These are phyloP conservation scores for Rhynchosporium graminicola DNA, from an alignment of 2,329 filamentous ascomycete species.

Conservation along the genomic window DNA sequence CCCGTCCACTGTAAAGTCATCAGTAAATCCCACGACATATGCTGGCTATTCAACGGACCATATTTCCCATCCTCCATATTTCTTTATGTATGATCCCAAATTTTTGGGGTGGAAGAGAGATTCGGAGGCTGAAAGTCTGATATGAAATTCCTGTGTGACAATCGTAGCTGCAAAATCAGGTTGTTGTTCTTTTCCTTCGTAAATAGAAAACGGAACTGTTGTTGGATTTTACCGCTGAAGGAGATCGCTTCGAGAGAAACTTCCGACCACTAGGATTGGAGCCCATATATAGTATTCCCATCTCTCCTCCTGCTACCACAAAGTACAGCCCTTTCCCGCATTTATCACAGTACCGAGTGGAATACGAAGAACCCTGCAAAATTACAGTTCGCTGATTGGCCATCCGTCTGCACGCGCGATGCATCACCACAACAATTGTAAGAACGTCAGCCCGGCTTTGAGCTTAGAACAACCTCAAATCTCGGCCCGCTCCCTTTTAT, in stretches of 20 bases:
- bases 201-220: background rate
- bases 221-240: background rate
- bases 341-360: background rate
- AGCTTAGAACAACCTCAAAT: constrained; percentile 14
- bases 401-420: background rate
- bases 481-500: background rate
- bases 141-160: background rate
- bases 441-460: background rate
- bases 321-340: constrained; percentile 1
- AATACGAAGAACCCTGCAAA: constrained; percentile 16
- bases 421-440: background rate
- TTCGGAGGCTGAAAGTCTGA: background rate
- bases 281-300: constrained; percentile 10
- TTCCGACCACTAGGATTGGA: background rate
- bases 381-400: constrained; percentile 8
- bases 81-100: background rate
- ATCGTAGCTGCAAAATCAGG: background rate
- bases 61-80: constrained; percentile 35
- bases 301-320: background rate
- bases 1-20: constrained; percentile 30
- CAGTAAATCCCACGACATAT: background rate
- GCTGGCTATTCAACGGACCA: constrained; percentile 19
- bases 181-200: background rate
- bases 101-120: background rate
- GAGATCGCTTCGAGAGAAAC: background rate